Base-by-base conservation (phyloP, 176 grass and related monocot genomes). In the Aegilops longissima region DNA sequence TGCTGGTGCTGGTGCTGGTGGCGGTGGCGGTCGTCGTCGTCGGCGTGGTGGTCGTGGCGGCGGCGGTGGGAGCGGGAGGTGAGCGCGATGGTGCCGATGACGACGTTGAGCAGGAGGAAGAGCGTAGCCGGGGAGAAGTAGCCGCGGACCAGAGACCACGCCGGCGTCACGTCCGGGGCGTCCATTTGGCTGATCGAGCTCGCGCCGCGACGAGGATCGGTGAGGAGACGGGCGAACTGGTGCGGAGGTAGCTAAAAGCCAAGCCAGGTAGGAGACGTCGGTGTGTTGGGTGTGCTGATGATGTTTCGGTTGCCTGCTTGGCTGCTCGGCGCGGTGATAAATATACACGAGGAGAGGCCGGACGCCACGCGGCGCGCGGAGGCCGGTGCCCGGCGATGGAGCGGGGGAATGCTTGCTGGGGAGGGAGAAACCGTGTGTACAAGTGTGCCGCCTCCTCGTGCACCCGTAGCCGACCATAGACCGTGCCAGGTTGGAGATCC, bases 1-100 rank as follows among this genome's bases (percentile, higher is more conserved):
- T 18, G 82, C 3, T 74, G 33, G 20, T 13, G 7, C 65, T 30
- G 9, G 5, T 39, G 12, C 3, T 49, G 76, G 0, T 73, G 87
- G 0, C 21, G 39, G 2, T 27, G 27, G 27, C 27, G 27, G 27
- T 27, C 27, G 27, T 63, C 21, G 35, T 49, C 11, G 11, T 1
- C 14, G 29, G 23, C 38, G 34, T 25, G 21, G 34, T 82, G 38
- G 14, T 72, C 38, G 24, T 38, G 72, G 67, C 16, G 29, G 78
- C 45, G 70, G 70, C 9, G 69, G 39, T 80, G 86, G 42, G 45
- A 78, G 20, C 81, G 88, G 51, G 93, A 95, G 49, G 90, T 92
- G 83, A 98, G 82, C 59, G 89, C 86, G 92, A 98, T 98, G 84
- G 93, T 95, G 78, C 84, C 90, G 87, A 98, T 91, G 82, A 95